Percentiles rank a stretch among this genome's conserved stretches.
Evolutionary conservation across 345 rosid species (phyloP).

Genomic region (Erucastrum elatum): DNA sequence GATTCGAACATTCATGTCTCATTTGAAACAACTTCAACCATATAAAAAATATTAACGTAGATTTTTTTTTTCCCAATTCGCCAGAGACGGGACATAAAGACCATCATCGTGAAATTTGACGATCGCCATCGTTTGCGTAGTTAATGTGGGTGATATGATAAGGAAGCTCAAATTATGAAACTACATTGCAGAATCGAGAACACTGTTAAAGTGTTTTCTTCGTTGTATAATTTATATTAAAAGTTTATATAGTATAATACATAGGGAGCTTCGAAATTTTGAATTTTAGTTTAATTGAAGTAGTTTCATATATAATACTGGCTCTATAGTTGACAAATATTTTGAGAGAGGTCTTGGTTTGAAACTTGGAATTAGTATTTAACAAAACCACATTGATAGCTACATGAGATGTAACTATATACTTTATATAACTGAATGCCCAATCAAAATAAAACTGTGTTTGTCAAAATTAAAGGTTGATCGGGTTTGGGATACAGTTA

Average conservation of each 20-base stretch:
- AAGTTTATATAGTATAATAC: neutral
- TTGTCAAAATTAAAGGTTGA: conserved; percentile 11
- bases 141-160: neutral
- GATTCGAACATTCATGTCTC: neutral
- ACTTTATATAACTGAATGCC: neutral
- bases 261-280: neutral
- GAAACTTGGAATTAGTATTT: neutral
- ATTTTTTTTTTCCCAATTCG: neutral
- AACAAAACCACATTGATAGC: neutral
- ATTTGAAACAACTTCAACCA: neutral
- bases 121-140: neutral
- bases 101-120: neutral
- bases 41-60: neutral
- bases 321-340: neutral
- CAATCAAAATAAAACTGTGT: conserved; percentile 10
- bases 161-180: neutral
- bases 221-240: neutral
- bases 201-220: neutral
- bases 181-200: neutral
- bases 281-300: neutral
- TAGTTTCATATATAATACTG: neutral
- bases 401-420: neutral
- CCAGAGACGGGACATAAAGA: neutral
- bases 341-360: neutral
- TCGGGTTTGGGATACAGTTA: neutral